Evolutionary conservation across 2,329 filamentous ascomycete genomes (phyloP).

Genomic region (Fusarium keratoplasticum): DNA sequence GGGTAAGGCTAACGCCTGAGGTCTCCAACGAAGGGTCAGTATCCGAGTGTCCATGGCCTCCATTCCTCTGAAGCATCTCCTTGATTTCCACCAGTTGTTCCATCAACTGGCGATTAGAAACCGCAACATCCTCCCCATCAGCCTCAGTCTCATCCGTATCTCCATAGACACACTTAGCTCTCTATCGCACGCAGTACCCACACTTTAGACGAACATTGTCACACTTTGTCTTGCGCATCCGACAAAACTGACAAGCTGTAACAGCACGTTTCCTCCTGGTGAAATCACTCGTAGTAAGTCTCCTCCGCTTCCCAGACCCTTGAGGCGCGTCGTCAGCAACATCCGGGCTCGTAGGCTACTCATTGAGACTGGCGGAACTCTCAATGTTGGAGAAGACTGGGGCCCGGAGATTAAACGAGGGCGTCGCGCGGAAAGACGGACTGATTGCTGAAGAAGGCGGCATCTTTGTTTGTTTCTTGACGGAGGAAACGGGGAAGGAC

Average conservation of each 20-base stretch:
- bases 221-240: constrained; percentile 27
- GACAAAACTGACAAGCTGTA: constrained; percentile 28
- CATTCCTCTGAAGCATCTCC: background rate
- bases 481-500: constrained; percentile 9
- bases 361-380: background rate
- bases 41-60: background rate
- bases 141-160: constrained; percentile 1
- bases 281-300: constrained; percentile 14
- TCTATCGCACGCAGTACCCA: constrained; percentile 18
- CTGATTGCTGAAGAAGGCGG: background rate
- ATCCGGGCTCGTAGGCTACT: background rate
- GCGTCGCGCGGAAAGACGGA: background rate
- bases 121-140: background rate
- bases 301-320: background rate
- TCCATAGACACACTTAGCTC: constrained; percentile 24
- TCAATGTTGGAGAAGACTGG: background rate
- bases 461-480: background rate
- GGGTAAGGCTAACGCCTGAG: no score
- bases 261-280: constrained; percentile 24
- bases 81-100: constrained; percentile 9
- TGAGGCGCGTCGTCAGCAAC: background rate
- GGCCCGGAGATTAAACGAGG: background rate
- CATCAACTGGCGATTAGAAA: constrained; percentile 18
- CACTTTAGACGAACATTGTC: constrained; percentile 26
- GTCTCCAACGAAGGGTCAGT: background rate